Evolutionary conservation across 768 basidiomycete species (phyloP).

Genomic region (Candolleomyces eurysporus): DNA sequence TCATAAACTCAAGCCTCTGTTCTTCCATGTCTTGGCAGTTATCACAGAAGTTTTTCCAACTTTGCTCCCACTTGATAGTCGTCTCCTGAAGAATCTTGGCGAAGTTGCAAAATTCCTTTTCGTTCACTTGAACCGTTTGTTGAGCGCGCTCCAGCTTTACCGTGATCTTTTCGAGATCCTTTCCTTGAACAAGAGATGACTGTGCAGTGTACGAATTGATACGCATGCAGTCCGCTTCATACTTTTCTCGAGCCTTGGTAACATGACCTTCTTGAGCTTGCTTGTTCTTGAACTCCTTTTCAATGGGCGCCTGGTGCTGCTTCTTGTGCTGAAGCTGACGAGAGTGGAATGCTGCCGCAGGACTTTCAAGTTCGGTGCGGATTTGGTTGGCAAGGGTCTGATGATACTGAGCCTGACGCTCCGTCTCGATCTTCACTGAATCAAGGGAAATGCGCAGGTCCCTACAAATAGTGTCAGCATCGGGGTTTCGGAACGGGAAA

Average conservation of each 20-base stretch:
- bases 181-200: slow-evolving; percentile 86
- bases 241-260: slow-evolving; percentile 87
- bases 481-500: slow-evolving; percentile 15
- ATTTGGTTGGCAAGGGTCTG: slow-evolving; percentile 72
- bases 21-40: slow-evolving; percentile 95
- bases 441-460: slow-evolving; percentile 82
- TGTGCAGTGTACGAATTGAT: slow-evolving; percentile 96
- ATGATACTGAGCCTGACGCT: slow-evolving; percentile 75
- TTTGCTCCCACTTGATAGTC: slow-evolving; percentile 81
- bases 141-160: slow-evolving; percentile 88
- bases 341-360: slow-evolving; percentile 54
- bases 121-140: slow-evolving; percentile 86
- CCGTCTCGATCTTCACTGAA: slow-evolving; percentile 79
- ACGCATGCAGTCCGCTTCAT: slow-evolving; percentile 86
- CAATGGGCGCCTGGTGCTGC: slow-evolving; percentile 69
- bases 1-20: slow-evolving; percentile 90
- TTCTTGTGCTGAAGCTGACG: slow-evolving; percentile 75
- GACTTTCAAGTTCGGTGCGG: slow-evolving; percentile 70
- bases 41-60: slow-evolving; percentile 95
- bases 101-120: slow-evolving; percentile 90
- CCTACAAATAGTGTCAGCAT: slow-evolving; percentile 36
- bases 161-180: slow-evolving; percentile 88
- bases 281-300: slow-evolving; percentile 90
- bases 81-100: slow-evolving; percentile 78
- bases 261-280: slow-evolving; percentile 85